A percentile compares a stretch with the other conserved stretches of the same genome.
Conservation (phyloP, 169 alveolate genomes). For the Amoebophrya sp. region DNA sequence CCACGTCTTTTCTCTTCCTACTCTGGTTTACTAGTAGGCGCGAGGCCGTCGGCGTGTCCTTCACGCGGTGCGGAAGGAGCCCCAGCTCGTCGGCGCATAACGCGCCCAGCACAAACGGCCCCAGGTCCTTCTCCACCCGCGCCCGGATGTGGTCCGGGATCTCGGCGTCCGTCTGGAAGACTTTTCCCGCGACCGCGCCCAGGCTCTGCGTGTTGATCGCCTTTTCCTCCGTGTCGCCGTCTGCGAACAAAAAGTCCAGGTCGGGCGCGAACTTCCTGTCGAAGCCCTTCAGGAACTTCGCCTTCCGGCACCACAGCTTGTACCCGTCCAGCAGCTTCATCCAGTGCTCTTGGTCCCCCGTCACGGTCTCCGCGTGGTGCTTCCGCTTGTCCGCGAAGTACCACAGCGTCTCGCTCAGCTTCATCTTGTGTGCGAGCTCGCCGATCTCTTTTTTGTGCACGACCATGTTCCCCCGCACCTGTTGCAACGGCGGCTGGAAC, state of each 20-base stretch:
- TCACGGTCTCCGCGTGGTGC: not conserved
- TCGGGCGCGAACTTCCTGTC: not conserved
- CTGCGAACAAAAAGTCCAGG: not conserved
- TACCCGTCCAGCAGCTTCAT: constrained; percentile 2
- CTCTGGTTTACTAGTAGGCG: not conserved
- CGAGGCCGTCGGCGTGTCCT: not conserved
- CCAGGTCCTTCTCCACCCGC: not conserved
- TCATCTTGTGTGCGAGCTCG: not conserved
- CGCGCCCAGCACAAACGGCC: not conserved
- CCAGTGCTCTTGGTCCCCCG: not conserved
- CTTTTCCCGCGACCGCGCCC: not conserved
- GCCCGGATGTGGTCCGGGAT: not conserved
- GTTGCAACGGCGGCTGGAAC: not conserved
- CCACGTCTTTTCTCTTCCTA: not conserved
- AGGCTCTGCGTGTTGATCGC: not conserved
- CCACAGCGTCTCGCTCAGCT: not conserved
- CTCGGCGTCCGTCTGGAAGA: not conserved
- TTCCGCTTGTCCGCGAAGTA: not conserved
- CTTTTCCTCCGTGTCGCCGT: not conserved
- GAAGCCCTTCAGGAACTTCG: not conserved
- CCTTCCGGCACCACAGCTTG: not conserved
- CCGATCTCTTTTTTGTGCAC: not conserved
- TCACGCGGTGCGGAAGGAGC: not conserved
- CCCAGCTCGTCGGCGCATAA: not conserved
- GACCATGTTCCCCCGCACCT: not conserved